A percentile compares a stretch with the other conserved stretches of the same genome.
phyloP scores from a whole-genome alignment of 371 early-diverging fungal species.

The Rhizomucor pusillus region DNA sequence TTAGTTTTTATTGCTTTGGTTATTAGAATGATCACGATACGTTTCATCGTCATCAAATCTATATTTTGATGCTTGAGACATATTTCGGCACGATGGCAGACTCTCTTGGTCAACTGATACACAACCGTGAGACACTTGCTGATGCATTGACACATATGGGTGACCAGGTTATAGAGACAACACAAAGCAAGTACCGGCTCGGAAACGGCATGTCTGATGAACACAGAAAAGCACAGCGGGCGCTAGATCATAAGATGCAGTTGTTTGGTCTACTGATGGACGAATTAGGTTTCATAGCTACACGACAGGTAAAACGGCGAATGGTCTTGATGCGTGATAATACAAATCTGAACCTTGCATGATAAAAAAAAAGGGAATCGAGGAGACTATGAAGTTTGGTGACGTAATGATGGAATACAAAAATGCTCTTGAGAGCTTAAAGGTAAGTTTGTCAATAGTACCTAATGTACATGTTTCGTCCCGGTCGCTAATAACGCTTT shows the following conservation, averaged over 20 bases:
- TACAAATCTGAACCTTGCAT: too few species aligned
- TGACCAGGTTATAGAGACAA: conserved; percentile 56
- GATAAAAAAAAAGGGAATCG: conserved; percentile 31
- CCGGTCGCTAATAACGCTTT: not conserved
- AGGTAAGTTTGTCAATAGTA: conserved; percentile 25
- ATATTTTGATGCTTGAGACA: conserved; percentile 51
- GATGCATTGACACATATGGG: conserved; percentile 53
- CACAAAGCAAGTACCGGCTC: conserved; percentile 58
- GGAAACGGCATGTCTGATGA: conserved; percentile 50
- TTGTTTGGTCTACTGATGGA: conserved; percentile 59
- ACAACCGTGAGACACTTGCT: conserved; percentile 48
- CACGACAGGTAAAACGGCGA: conserved; percentile 36
- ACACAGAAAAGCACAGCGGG: conserved; percentile 46
- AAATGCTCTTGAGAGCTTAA: conserved; percentile 51
- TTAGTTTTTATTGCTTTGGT: not conserved
- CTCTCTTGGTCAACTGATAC: conserved; percentile 40
- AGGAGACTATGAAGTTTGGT: conserved; percentile 53
- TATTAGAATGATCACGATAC: conserved; percentile 56
- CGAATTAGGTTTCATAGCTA: conserved; percentile 50
- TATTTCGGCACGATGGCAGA: conserved; percentile 53
- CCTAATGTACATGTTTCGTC: not conserved
- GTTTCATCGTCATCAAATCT: conserved; percentile 58
- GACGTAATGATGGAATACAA: conserved; percentile 61
- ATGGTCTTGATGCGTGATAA: too few species aligned
- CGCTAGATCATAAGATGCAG: conserved; percentile 57